Conservation (phyloP, 208 protist genomes). For the Leishmania tropica region DNA sequence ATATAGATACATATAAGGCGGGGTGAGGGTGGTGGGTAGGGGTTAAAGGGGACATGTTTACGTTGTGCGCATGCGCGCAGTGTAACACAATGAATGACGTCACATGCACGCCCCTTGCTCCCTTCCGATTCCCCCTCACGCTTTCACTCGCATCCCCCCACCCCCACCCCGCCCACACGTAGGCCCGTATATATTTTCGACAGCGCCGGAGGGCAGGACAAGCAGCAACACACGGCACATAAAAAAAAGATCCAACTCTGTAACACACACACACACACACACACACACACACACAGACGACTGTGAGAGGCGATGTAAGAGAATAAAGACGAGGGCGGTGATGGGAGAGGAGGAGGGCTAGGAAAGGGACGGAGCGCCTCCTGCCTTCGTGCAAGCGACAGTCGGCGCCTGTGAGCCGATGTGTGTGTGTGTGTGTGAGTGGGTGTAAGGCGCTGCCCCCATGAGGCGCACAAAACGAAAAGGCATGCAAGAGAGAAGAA, state of each 20-base stretch:
- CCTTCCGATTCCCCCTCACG: background rate
- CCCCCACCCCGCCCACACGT: background rate
- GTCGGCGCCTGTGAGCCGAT: background rate
- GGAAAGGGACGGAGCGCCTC: background rate
- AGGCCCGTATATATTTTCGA: background rate
- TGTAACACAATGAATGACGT: too few relatives aligned
- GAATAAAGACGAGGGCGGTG: background rate
- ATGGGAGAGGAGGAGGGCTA: background rate
- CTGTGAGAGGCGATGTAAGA: background rate
- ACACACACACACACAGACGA: background rate
- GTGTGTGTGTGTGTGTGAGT: background rate
- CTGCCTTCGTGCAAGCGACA: background rate
- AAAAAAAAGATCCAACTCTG: background rate
- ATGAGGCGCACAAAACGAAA: too few relatives aligned
- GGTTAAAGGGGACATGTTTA: background rate
- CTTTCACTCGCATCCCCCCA: background rate
- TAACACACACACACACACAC: background rate
- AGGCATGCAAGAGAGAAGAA: conserved; percentile 4
- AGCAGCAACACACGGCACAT: too few relatives aligned
- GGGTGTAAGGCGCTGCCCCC: too few relatives aligned
- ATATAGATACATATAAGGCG: background rate
- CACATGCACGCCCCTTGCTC: background rate
- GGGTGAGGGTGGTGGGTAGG: too few relatives aligned
- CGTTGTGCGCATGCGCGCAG: too few relatives aligned
- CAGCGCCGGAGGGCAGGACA: too few relatives aligned